Conservation (phyloP, 345 rosid genomes). For the Erucastrum elatum region DNA sequence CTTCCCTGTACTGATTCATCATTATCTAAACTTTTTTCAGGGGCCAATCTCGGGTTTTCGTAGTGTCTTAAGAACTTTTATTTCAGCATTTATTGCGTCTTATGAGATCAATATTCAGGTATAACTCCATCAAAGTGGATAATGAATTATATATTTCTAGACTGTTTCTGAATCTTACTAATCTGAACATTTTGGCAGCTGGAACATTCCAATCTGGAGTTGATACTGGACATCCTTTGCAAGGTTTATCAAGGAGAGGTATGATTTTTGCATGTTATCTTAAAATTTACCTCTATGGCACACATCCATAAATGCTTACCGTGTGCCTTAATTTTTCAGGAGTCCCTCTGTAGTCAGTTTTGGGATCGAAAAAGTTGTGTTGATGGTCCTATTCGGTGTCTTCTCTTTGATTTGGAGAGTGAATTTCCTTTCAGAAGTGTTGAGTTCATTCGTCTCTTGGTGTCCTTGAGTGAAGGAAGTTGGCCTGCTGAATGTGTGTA, state of each 20-base stretch:
- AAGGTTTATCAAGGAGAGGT: conserved; percentile 91
- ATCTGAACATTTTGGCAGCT: conserved; percentile 51
- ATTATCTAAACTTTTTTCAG: conserved; percentile 42
- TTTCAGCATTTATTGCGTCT: conserved; percentile 93
- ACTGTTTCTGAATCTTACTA: conserved; percentile 9
- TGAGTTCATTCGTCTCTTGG: conserved; percentile 73
- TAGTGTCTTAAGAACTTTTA: conserved; percentile 80
- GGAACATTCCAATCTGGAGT: conserved; percentile 62
- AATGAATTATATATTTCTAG: background rate
- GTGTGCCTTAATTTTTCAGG: conserved; percentile 50
- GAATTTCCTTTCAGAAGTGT: conserved; percentile 83
- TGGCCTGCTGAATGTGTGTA: conserved; percentile 99
- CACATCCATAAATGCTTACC: conserved; percentile 34
- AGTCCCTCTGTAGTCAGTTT: conserved; percentile 92
- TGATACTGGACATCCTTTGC: conserved; percentile 88
- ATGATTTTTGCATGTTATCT: conserved; percentile 31
- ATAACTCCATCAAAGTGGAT: conserved; percentile 11
- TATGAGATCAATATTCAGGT: conserved; percentile 93
- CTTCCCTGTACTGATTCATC: conserved; percentile 6
- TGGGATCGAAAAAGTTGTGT: conserved; percentile 92
- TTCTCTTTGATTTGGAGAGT: conserved; percentile 83
- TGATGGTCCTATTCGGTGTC: conserved; percentile 94
- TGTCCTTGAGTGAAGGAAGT: conserved; percentile 87
- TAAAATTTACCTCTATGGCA: conserved; percentile 5
- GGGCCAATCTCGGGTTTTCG: conserved; percentile 76